Conservation (phyloP, 1,284 basidiomycete species). For the Cutaneotrichosporon cavernicola region DNA sequence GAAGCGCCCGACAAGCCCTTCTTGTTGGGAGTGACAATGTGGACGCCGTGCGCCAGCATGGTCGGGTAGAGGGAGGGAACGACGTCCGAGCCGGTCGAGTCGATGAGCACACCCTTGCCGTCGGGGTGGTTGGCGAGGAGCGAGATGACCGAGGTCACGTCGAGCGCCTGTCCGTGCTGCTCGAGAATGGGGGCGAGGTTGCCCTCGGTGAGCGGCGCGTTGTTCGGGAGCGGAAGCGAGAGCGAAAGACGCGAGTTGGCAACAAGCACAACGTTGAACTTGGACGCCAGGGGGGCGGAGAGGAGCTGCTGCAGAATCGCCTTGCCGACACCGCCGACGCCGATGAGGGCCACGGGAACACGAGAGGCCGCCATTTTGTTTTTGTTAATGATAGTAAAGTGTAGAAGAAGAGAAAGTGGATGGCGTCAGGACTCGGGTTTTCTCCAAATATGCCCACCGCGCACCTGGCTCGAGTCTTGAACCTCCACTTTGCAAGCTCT, state of each 20-base stretch:
- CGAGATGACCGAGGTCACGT: slow-evolving; percentile 54
- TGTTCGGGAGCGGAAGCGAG: slow-evolving; percentile 57
- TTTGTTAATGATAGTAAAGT: slow-evolving; percentile 3
- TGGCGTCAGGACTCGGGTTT: background rate
- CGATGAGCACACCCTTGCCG: slow-evolving; percentile 74
- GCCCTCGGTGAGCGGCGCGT: slow-evolving; percentile 52
- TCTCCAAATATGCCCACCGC: background rate
- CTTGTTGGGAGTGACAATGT: slow-evolving; percentile 96
- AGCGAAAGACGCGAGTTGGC: slow-evolving; percentile 71
- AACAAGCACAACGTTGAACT: slow-evolving; percentile 71
- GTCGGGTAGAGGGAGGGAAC: slow-evolving; percentile 81
- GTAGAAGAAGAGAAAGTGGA: background rate
- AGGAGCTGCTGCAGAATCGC: slow-evolving; percentile 74
- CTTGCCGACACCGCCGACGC: slow-evolving; percentile 81
- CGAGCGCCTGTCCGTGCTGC: slow-evolving; percentile 47
- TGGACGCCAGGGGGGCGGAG: slow-evolving; percentile 51
- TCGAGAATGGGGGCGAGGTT: slow-evolving; percentile 50
- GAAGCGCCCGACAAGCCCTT: slow-evolving; percentile 86
- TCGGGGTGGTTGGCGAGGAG: slow-evolving; percentile 54
- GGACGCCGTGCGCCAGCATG: slow-evolving; percentile 75
- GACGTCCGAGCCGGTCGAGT: slow-evolving; percentile 86
- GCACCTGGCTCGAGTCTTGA: background rate
- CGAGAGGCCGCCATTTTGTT: slow-evolving; percentile 29
- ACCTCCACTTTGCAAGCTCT: background rate
- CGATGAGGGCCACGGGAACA: slow-evolving; percentile 69